Evolutionary conservation across 441 rosid species (phyloP), one percentile per base, ranked within the genome.

Genomic region (Breynia disticha): DNA sequence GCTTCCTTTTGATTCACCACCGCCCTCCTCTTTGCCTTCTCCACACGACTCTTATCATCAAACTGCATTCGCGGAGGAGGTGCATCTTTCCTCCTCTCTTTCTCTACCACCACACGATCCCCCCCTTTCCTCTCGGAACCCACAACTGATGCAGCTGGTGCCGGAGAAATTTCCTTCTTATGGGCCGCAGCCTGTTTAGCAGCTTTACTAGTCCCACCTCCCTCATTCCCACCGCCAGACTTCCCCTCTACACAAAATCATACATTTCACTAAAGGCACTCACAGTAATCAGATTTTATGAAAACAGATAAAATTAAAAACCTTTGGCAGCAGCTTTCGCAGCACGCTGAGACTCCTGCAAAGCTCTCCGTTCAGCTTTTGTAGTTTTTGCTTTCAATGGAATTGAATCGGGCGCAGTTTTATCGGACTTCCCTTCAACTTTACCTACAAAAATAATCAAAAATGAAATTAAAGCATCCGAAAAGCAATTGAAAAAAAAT

Each of bases 51-150:
- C 64, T 64, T 78, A 59, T 88, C 95, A 59, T 91, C 97, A 64
- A 83, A 91, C 64, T 91, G 98, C 97, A 88, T 84, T 24, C 86
- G 86, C 16, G 97, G 87, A 59, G 84, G 82, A 53, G 87, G 91
- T 35, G 65, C 82, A 67, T 93, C 97, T 72, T 81, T 88, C 73
- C 63, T 88, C 72, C 79, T 84, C 61, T 86, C 98, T 72, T 78
- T 91, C 58, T 87, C n/a, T n/a, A n/a, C 97, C 4, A 61, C 61
- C 19, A 66, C 67, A 49, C 77, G 83, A 13, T 82, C 87, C 24
- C 66, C 66, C 58, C 72, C 74, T 68, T 73, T 88, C 67, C 77
- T 76, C 13, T 81, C 93, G 67, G 95, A 68, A 68, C 70, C 73
- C 47, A 81, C 83, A 69, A 68, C 28, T 45, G 91, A 77, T 21